Conservation (phyloP, 805 yeast species). For the Schwanniomyces pseudopolymorphus region DNA sequence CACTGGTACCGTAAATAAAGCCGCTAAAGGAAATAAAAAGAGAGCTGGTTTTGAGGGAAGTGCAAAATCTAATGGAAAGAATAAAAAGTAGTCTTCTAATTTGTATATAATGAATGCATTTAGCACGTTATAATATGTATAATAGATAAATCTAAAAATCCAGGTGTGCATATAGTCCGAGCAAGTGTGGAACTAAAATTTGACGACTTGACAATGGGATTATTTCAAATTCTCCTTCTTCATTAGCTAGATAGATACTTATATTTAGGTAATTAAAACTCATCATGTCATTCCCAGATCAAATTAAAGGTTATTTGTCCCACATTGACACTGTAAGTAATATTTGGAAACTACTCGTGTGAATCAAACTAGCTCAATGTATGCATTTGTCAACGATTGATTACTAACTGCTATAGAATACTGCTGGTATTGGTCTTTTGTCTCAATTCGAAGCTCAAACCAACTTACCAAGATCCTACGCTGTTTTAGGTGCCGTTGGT, state of each 20-base stretch:
- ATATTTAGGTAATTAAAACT: slow-evolving; percentile 1
- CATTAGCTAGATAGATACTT: background rate
- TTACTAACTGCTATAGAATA: slow-evolving; percentile 24
- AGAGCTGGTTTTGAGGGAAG: slow-evolving; percentile 95
- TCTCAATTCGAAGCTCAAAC: slow-evolving; percentile 40
- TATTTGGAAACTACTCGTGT: background rate
- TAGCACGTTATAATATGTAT: background rate
- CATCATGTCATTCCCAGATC: slow-evolving; percentile 43
- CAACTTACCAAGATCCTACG: slow-evolving; percentile 82
- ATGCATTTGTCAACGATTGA: background rate
- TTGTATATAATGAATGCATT: slow-evolving; percentile 1
- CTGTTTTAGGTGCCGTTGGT: slow-evolving; percentile 62
- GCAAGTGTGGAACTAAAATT: background rate
- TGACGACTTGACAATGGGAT: background rate
- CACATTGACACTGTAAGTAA: slow-evolving; percentile 47
- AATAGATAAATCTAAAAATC: background rate
- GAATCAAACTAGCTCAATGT: background rate
- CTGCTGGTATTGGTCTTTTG: slow-evolving; percentile 30
- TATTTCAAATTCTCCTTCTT: background rate
- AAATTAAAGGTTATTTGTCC: slow-evolving; percentile 47
- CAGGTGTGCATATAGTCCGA: slow-evolving; percentile 1
- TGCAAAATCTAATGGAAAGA: slow-evolving; percentile 37
- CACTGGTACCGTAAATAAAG: slow-evolving; percentile 52
- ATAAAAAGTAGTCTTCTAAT: slow-evolving; percentile 17
- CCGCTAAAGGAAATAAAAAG: slow-evolving; percentile 28